phyloP scores from a whole-genome alignment of 495 filamentous ascomycete species.

The Hypoxylon lenormandii region DNA sequence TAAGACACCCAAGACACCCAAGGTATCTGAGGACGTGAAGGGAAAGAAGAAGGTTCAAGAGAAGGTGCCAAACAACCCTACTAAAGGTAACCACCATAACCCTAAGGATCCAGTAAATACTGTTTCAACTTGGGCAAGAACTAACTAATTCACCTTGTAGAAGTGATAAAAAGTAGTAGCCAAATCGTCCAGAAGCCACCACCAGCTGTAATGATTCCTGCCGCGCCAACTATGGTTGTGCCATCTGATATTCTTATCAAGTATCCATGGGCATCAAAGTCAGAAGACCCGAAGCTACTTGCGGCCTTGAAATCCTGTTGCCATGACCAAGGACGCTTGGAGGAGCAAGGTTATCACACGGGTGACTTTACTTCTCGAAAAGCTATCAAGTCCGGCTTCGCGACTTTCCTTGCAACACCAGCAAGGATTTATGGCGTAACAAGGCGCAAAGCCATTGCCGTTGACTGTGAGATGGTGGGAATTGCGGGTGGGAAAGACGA shows the following conservation, averaged over 20 bases:
- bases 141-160: background rate
- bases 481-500: slow-evolving; percentile 48
- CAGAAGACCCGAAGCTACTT: background rate
- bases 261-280: slow-evolving; percentile 34
- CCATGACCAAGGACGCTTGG: slow-evolving; percentile 9
- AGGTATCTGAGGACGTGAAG: background rate
- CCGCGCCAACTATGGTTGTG: background rate
- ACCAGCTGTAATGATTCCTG: background rate
- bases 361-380: background rate
- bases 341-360: slow-evolving; percentile 13
- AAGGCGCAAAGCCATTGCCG: slow-evolving; percentile 52
- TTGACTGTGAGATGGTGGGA: slow-evolving; percentile 67
- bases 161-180: background rate
- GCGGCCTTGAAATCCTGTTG: background rate
- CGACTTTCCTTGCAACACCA: slow-evolving; percentile 14
- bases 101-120: too few species aligned
- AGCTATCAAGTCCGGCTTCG: background rate
- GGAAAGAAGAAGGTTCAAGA: background rate
- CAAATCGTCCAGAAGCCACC: background rate
- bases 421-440: background rate
- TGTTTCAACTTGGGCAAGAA: too few species aligned
- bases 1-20: background rate
- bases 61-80: background rate
- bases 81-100: slow-evolving; percentile 14
- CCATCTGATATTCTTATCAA: background rate